phyloP scores from a whole-genome alignment of 768 basidiomycete genomes.

The Kwoniella pini region DNA sequence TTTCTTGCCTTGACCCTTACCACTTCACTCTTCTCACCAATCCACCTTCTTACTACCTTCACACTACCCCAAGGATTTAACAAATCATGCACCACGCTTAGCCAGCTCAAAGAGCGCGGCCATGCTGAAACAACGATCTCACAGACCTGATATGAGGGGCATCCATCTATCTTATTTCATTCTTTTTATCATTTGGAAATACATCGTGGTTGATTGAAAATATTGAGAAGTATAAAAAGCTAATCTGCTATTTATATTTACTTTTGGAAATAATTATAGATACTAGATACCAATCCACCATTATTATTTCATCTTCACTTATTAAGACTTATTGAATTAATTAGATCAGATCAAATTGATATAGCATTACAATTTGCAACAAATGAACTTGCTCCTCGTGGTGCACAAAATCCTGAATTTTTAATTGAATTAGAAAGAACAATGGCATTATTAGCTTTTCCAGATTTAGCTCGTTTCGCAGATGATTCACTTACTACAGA shows the following conservation, averaged over 20 bases:
- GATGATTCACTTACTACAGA: constrained; percentile 28
- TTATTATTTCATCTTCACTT: constrained; percentile 95
- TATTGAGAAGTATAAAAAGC: too few relatives aligned
- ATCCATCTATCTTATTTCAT: constrained; percentile 27
- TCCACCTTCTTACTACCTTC: constrained; percentile 2
- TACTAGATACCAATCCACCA: constrained; percentile 90
- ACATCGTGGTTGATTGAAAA: constrained; percentile 21
- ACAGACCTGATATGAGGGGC: constrained; percentile 57
- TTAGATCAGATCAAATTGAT: constrained; percentile 73
- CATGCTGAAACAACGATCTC: constrained; percentile 78
- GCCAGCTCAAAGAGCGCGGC: constrained; percentile 63
- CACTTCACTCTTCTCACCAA: not conserved
- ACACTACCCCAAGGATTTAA: constrained; percentile 70
- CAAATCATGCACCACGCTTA: constrained; percentile 97
- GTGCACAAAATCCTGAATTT: constrained; percentile 92
- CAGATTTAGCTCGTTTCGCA: constrained; percentile 52
- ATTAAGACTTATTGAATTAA: constrained; percentile 91
- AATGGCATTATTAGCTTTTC: constrained; percentile 76
- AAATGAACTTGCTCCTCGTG: constrained; percentile 87
- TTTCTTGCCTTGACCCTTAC: not conserved
- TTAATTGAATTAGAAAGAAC: constrained; percentile 87
- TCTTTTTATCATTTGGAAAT: constrained; percentile 8
- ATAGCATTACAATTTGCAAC: constrained; percentile 91
- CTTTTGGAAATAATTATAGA: constrained; percentile 60
- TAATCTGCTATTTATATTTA: not conserved